These are phyloP conservation scores for Marchantia polymorpha DNA, from an alignment of 225 moss, liverwort and hornwort species.

Conservation along the genomic window DNA sequence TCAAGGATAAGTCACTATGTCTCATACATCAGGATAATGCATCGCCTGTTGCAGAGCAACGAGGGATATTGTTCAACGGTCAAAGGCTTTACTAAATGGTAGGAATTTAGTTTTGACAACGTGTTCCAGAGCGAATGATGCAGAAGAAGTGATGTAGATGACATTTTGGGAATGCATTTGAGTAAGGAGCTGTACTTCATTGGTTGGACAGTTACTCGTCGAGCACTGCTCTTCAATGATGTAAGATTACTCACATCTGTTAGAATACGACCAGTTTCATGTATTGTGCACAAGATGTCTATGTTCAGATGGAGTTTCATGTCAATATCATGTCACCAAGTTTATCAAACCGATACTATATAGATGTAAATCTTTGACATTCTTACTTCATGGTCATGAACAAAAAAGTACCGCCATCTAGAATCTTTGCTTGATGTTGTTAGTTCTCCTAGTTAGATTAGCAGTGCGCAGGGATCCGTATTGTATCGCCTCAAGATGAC, in stretches of 20 bases:
- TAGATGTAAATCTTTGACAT: neutral
- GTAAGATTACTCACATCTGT: conserved; percentile 10
- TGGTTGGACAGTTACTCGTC: conserved; percentile 38
- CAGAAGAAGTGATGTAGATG: conserved; percentile 43
- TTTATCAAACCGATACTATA: neutral
- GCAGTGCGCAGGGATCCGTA: no score
- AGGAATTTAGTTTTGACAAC: neutral
- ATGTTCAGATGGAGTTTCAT: neutral
- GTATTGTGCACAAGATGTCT: neutral
- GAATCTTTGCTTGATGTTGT: neutral
- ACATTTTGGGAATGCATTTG: conserved; percentile 32
- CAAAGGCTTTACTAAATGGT: neutral
- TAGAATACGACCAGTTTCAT: no score
- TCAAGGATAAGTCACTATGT: neutral
- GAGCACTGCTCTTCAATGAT: conserved; percentile 36
- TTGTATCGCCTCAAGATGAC: no score
- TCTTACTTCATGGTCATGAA: neutral
- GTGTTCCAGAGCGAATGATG: neutral
- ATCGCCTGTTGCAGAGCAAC: neutral
- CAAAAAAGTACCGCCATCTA: neutral
- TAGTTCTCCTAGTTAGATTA: no score
- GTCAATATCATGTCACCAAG: neutral
- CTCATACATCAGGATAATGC: neutral
- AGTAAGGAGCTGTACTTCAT: conserved; percentile 36
- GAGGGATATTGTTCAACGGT: neutral